Evolutionary conservation across 139 green algal species (phyloP).

Genomic region (Auxenochlorella pyrenoidosa): DNA sequence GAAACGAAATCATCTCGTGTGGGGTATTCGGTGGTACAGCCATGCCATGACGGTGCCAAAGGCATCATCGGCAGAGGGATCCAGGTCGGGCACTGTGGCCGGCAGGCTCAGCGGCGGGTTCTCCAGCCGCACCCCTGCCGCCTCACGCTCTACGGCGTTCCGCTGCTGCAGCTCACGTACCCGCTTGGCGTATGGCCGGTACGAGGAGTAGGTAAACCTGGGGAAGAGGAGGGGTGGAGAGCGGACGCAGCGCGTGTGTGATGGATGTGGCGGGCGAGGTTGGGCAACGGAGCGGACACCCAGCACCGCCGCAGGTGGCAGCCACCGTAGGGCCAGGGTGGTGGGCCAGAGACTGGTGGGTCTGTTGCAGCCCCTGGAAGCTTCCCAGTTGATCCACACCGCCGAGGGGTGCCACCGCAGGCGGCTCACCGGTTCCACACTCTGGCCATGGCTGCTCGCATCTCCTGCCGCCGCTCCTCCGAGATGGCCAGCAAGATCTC

Average conservation of each 20-base stretch:
- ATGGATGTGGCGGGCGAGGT: no score
- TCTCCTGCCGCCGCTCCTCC: constrained; percentile 29
- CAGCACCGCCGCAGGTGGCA: no score
- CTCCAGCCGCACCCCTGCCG: not conserved
- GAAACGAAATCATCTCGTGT: constrained; percentile 3
- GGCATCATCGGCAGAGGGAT: constrained; percentile 11
- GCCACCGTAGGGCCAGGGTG: no score
- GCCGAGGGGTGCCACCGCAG: not conserved
- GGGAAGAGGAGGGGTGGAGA: not conserved
- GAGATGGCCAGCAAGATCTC: constrained; percentile 52
- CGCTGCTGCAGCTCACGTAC: not conserved
- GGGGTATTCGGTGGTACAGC: constrained; percentile 14
- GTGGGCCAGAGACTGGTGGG: not conserved
- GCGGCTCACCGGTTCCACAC: constrained; percentile 26
- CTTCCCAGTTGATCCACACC: not conserved
- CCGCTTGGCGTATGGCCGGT: not conserved
- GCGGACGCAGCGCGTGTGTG: no score
- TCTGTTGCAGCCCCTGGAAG: not conserved
- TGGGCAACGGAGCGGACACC: no score
- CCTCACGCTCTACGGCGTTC: not conserved
- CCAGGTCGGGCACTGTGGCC: not conserved
- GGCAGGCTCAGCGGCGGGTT: not conserved
- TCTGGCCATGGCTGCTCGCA: constrained; percentile 40
- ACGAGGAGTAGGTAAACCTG: constrained; percentile 7
- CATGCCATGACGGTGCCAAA: constrained; percentile 20